Base-by-base conservation (phyloP, 148 eudicot species). In the Rhododendron henanense region DNA sequence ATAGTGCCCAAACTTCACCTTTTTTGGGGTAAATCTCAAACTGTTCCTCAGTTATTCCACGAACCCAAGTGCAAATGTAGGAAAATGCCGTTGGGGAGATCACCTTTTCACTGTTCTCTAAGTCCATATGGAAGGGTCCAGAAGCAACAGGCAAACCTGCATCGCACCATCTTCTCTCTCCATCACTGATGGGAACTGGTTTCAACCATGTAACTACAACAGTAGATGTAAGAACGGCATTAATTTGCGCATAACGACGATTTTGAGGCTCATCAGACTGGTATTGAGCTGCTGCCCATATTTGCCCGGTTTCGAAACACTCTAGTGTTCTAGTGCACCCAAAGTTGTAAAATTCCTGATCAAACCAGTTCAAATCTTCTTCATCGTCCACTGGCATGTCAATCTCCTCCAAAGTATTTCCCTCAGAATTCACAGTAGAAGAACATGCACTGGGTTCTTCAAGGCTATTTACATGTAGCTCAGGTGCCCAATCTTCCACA, bases 1-100 rank as follows among this genome's bases (percentile, higher is more conserved):
- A 93, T 14, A 92, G 77, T 74, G 95, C 95, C 95, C 95, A 93
- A 85, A 93, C 87, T 77, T 93, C 95, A 84, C 91, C 89, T 89
- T 88, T 86, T 77, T 85, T 93, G 28, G 95, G 95, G 85, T 86
- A 88, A 78, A 93, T 89, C 85, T 84, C 89, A 59, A 91, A 89
- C 81, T 91, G 86, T 37, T 93, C 92, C 59, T 85, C 80, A 23
- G 90, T 92, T 28, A 83, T 48, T 55, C 89, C 88, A 83, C 53
- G 81, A 61, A 47, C 73, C 88, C 87, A 87, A 11, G 83, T 69
- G 80, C 91, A 89, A 8, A 83, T 59, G 83, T 85, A 77, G 69
- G 89, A 86, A 81, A 90, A 90, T 21, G 69, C 35, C 14, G 23
- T 79, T 39, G 84, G 74, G 76, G 44, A 59, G 55, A 63, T 81